Evolutionary conservation across 169 alveolate genomes (phyloP), one percentile per base, ranked within the genome.

Genomic region (Plasmodium sp.): DNA sequence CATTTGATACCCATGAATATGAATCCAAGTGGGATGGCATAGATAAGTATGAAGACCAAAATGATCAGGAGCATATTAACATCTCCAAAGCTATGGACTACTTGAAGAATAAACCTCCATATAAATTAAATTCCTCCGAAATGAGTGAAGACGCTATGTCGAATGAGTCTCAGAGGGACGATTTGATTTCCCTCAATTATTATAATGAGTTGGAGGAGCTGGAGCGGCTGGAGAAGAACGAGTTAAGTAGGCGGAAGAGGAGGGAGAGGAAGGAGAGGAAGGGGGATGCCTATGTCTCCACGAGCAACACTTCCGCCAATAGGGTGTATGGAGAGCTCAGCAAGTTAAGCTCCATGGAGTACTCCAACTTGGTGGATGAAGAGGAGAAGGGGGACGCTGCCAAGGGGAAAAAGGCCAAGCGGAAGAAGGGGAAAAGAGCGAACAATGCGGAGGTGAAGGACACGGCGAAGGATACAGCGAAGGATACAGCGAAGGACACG

Each of bases 81-180:
- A 92, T 92, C 58, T 82, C 95, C 7, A 92, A 92, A 82, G 95
- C 84, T 54, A 92, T 92, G 95, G 95, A 92, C 14, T 92, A 92
- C 45, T 39, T 92, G 41, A 92, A 92, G 75, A 92, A 92, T 92
- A 92, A 92, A 51, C 74, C 95, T 31, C 95, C 95, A 82, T 92
- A 81, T 74, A 92, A 92, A 92, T 34, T 81, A 43, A 82, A 92
- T 33, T 92, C 95, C 22, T 92, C 95, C 7, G 95, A 83, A 92
- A 83, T 75, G 54, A 92, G 95, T 81, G 84, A 85, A 31, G 27
- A 56, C 41, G 84, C 80, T 18, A 16, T 83, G 77, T 82, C 92
- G 1, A 72, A 6, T 92, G 92, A 41, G 0, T 67, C 84, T 10
- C 92, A 82, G 58, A 92, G 73, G 7, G 95, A 92, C 41, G 95